These are phyloP conservation scores for Colletotrichum acutatum DNA, from an alignment of 2,329 filamentous ascomycete species.

Conservation along the genomic window DNA sequence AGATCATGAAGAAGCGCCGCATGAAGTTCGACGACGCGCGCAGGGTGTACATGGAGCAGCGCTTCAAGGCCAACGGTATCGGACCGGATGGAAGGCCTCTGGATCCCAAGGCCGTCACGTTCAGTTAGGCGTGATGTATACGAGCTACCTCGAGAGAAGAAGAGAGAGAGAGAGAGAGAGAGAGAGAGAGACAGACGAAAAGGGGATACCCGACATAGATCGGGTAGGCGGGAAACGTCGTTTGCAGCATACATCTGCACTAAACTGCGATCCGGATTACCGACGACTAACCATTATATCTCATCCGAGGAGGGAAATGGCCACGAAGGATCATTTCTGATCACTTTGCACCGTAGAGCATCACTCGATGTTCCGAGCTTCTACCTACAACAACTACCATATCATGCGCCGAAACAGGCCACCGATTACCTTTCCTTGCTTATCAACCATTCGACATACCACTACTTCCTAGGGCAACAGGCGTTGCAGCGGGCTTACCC, in stretches of 20 bases:
- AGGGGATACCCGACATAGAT: neutral
- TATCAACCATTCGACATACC: neutral
- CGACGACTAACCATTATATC: neutral
- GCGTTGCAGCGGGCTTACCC: conserved; percentile 2
- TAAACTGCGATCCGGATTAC: neutral
- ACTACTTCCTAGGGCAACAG: conserved; percentile 1
- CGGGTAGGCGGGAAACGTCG: neutral
- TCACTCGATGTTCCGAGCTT: neutral
- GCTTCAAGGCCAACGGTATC: conserved; percentile 89
- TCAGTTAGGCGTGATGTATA: conserved; percentile 65
- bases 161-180: neutral
- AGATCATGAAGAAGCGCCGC: conserved; percentile 88
- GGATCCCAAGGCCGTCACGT: conserved; percentile 96
- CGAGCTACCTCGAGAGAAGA: neutral
- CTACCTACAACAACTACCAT: neutral
- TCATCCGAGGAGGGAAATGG: neutral
- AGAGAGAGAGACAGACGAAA: neutral
- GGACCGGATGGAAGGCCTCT: conserved; percentile 86
- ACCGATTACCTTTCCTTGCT: neutral
- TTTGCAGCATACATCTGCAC: neutral
- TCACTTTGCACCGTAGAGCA: neutral
- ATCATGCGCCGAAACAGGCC: neutral
- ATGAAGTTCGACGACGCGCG: conserved; percentile 93
- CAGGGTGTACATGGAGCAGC: conserved; percentile 84
- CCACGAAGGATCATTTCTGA: neutral